Evolutionary conservation across 371 early-diverging fungal genomes (phyloP), one percentile per base, ranked within the genome.

Genomic region (Parasitella parasitica): DNA sequence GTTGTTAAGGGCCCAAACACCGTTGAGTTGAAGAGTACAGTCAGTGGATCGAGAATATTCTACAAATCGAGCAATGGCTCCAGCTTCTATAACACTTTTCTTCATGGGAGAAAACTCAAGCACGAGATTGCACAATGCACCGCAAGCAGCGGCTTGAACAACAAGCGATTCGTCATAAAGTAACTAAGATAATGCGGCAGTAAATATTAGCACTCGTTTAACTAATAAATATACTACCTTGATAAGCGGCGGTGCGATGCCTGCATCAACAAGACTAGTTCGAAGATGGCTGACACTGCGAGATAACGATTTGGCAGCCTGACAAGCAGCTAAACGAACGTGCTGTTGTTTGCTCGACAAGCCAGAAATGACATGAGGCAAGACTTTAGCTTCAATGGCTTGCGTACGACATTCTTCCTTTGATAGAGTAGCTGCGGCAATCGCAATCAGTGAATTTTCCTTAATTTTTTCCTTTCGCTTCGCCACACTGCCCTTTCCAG

Each of bases 101-200:
- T 91, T 93, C 92, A 95, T 93, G 0, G 96, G 94, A 9, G 91
- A 89, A 58, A 95, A 93, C 48, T 94, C 94, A 15, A 95, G 73
- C 1, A 92, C 92, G 39, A 95, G 79, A 61, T 95, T 95, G 73
- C 96, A 94, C 11, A 95, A 64, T 0, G 93, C 90, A 2, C 92
- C 93, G 32, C 86, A 88, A 2, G 94, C 94, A 16, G 86, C 85
- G 30, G 84, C 85, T 55, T 89, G 88, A 0, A 94, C 92, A 4
- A 84, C 79, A 6, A 72, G 64, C 22, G 83, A 82, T 26, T 80
- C 77, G 72, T 94, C 94, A 6, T 77, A 70, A 9, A 95, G 70
- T 1, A 94, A 72, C 81, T 88, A 56, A n/a, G n/a, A n/a, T n/a
- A n/a, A n/a, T n/a, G n/a, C n/a, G n/a, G n/a, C n/a, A n/a, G 16